These are phyloP conservation scores for Torulaspora quercuum DNA, from an alignment of 805 yeast genomes.

Conservation along the genomic window DNA sequence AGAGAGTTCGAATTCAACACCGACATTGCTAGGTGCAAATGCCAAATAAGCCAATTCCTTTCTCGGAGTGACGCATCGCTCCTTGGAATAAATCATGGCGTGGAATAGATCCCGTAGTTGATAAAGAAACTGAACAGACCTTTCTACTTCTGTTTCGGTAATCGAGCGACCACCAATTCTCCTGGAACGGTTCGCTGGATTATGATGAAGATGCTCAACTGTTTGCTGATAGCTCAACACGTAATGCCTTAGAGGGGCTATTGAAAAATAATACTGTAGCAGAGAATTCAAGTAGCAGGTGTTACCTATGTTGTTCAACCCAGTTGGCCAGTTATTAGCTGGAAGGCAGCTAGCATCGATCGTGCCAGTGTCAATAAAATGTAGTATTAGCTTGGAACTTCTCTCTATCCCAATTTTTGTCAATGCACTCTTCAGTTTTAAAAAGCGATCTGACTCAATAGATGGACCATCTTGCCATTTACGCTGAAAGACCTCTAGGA, in stretches of 20 bases:
- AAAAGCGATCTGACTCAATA: conserved; percentile 44
- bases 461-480: conserved; percentile 30
- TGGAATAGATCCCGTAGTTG: conserved; percentile 66
- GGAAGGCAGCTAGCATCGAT: conserved; percentile 59
- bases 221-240: conserved; percentile 53
- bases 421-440: conserved; percentile 56
- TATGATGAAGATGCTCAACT: conserved; percentile 29
- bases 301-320: conserved; percentile 90
- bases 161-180: conserved; percentile 87
- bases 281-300: conserved; percentile 92
- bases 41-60: conserved; percentile 86
- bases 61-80: conserved; percentile 72
- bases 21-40: conserved; percentile 66
- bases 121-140: conserved; percentile 78
- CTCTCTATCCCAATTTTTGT: conserved; percentile 51
- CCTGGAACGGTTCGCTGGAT: conserved; percentile 36
- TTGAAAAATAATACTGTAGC: conserved; percentile 83
- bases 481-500: conserved; percentile 34
- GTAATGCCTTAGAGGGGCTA: conserved; percentile 71
- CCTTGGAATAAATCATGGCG: conserved; percentile 60
- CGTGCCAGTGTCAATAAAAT: conserved; percentile 59
- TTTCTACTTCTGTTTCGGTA: conserved; percentile 68
- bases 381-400: conserved; percentile 52
- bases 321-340: conserved; percentile 78
- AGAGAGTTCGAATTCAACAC: conserved; percentile 51